phyloP scores from a whole-genome alignment of 2,329 filamentous ascomycete genomes.

The Alternaria panax region DNA sequence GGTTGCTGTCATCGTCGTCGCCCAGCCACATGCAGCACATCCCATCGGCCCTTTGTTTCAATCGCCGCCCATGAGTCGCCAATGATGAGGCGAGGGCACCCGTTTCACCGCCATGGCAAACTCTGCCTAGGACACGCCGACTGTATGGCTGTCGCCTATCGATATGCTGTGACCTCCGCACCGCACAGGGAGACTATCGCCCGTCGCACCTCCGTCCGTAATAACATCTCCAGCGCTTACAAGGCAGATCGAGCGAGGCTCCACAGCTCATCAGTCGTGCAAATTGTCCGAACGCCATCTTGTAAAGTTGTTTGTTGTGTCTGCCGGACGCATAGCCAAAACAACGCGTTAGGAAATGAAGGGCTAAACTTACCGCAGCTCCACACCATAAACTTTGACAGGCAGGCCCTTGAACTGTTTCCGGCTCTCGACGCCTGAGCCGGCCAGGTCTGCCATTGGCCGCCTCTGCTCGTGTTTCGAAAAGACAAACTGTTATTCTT shows the following conservation, averaged over 20 bases:
- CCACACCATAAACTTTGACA: conserved; percentile 36
- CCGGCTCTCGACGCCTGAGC: conserved; percentile 15
- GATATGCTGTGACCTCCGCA: conserved; percentile 31
- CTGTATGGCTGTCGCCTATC: conserved; percentile 35
- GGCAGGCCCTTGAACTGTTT: conserved; percentile 36
- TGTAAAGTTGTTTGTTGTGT: conserved; percentile 34
- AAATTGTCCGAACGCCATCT: conserved; percentile 1
- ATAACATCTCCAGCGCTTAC: conserved; percentile 10
- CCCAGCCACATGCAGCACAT: conserved; percentile 8
- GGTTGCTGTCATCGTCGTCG: conserved; percentile 3
- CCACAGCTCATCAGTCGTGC: conserved; percentile 7
- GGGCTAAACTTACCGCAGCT: conserved; percentile 32
- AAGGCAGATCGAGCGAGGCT: background rate
- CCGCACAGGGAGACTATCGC: conserved; percentile 32
- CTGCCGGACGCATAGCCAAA: conserved; percentile 32
- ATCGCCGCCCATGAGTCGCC: conserved; percentile 25
- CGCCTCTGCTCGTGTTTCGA: conserved; percentile 12
- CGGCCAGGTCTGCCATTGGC: conserved; percentile 32
- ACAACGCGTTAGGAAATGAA: conserved; percentile 51
- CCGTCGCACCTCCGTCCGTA: conserved; percentile 27
- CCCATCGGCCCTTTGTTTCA: conserved; percentile 23
- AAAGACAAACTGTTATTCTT: conserved; percentile 22
- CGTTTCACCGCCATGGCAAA: conserved; percentile 35
- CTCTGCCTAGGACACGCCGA: conserved; percentile 28
- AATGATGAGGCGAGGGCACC: conserved; percentile 17